These are phyloP conservation scores for Veloboletus limbatus DNA, from an alignment of 1,284 basidiomycete genomes.

Conservation along the genomic window DNA sequence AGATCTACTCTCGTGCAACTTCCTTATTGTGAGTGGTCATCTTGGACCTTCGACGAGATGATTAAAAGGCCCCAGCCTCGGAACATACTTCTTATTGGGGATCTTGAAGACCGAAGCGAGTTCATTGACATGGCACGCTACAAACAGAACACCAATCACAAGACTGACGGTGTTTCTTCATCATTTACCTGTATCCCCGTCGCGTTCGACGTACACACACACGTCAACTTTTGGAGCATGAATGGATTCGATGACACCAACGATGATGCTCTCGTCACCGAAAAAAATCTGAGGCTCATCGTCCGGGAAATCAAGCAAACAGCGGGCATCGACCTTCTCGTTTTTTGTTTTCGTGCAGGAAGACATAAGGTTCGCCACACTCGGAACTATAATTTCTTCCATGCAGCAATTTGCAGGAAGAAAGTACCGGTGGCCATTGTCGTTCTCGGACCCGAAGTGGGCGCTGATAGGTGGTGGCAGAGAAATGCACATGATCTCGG, in stretches of 20 bases:
- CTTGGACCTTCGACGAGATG: background rate
- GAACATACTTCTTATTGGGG: slow-evolving; percentile 22
- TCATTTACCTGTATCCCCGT: slow-evolving; percentile 8
- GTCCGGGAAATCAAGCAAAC: slow-evolving; percentile 23
- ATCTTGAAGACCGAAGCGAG: slow-evolving; percentile 16
- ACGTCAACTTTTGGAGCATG: slow-evolving; percentile 23
- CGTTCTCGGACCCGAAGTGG: slow-evolving; percentile 20
- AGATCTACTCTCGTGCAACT: slow-evolving; percentile 13
- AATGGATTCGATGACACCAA: slow-evolving; percentile 14
- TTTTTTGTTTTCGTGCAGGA: slow-evolving; percentile 29
- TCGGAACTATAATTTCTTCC: slow-evolving; percentile 23
- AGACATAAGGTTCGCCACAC: slow-evolving; percentile 18
- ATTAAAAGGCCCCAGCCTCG: slow-evolving; percentile 16
- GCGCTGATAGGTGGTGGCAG: slow-evolving; percentile 16
- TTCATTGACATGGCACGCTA: slow-evolving; percentile 12
- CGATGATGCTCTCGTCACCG: slow-evolving; percentile 14
- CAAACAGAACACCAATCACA: background rate
- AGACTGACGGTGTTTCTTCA: background rate
- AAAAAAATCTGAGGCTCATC: slow-evolving; percentile 16
- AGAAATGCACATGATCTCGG: slow-evolving; percentile 14
- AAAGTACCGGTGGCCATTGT: slow-evolving; percentile 21
- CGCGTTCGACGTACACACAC: slow-evolving; percentile 10
- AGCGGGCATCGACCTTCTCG: slow-evolving; percentile 25
- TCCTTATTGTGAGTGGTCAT: slow-evolving; percentile 15
- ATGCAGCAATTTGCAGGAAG: slow-evolving; percentile 23